A percentile compares a stretch with the other conserved stretches of the same genome.
Conservation (phyloP, 2,329 filamentous ascomycete species). For the Elsinoe ampelina region DNA sequence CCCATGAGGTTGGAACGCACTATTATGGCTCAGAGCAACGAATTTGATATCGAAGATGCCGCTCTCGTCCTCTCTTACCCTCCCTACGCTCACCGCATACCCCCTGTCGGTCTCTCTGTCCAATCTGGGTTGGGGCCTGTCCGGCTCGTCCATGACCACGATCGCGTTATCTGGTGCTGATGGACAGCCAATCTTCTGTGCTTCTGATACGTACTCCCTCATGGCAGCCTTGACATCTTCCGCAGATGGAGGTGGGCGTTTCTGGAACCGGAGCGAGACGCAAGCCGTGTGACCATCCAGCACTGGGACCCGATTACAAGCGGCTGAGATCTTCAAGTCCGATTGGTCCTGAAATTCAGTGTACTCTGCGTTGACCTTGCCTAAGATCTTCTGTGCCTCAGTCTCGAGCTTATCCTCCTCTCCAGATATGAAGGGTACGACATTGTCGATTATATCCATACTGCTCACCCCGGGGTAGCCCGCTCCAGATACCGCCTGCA, state of each 20-base stretch:
- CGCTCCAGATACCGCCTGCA: conserved; percentile 89
- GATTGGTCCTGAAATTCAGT: conserved; percentile 70
- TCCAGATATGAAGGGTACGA: conserved; percentile 84
- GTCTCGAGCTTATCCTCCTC: conserved; percentile 96
- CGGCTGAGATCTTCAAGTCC: conserved; percentile 66
- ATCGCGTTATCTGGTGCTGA: conserved; percentile 77
- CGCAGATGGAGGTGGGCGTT: conserved; percentile 61
- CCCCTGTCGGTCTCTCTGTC: conserved; percentile 78
- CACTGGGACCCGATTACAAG: conserved; percentile 91
- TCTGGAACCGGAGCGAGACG: conserved; percentile 74
- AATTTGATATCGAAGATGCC: conserved; percentile 94
- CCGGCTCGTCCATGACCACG: conserved; percentile 77
- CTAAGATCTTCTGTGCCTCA: conserved; percentile 91
- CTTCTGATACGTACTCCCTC: conserved; percentile 72
- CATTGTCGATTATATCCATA: conserved; percentile 95
- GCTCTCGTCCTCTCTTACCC: conserved; percentile 74
- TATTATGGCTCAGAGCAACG: conserved; percentile 82
- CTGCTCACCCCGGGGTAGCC: conserved; percentile 82
- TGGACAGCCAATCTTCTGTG: conserved; percentile 72
- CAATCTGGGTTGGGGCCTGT: conserved; percentile 82
- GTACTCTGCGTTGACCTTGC: conserved; percentile 58
- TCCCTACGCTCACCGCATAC: conserved; percentile 84
- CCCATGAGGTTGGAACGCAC: conserved; percentile 27
- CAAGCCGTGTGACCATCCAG: conserved; percentile 94
- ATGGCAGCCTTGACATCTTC: conserved; percentile 72